Base-by-base conservation (phyloP, 2,329 filamentous ascomycete species). In the Xylariales sp. region DNA sequence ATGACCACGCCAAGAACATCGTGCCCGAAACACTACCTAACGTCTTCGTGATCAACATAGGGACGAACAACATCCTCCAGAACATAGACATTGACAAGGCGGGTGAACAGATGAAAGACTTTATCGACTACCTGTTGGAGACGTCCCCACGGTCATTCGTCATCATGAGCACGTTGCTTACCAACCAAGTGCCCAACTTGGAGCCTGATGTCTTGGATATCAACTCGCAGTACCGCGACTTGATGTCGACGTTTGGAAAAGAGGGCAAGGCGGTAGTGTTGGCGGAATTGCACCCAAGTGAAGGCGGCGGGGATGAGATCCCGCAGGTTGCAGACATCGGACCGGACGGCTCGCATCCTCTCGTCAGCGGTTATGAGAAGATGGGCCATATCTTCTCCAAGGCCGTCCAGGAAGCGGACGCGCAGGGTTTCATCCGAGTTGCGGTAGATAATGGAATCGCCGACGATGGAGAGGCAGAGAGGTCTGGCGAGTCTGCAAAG, bases 21-120 rank as follows among this genome's bases (percentile, higher is more conserved):
- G 53, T 57, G 5, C 47, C 53, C 2, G 32, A 51, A 19, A 37
- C 51, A 15, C 46, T 47, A 25, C 60, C 60, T 3, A 60, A 63
- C 39, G 6, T 62, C 3, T 56, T 61, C 37, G n/a, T 60, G 14
- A 56, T 63, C 38, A 55, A 62, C 24, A 50, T 53, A 20, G 60
- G 60, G 14, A 57, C 59, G 10, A 63, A 62, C 44, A 59, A 63
- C 36, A 55, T 55, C 9, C 46, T 58, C 15, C 58, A 59, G 25
- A 29, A 50, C n/a, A 37, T 41, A 14, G 52, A 59, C 20, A 45
- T 53, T 20, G 45, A 53, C 31, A 48, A 51, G 33, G 50, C 55
- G 1, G 52, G 54, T 19, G 28, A 41, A 16, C 41, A 57, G 15
- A 50, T 61, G 50, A 50, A 51, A 29, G 40, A 48, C 12, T 49